A percentile compares a stretch with the other conserved stretches of the same genome.
phyloP scores from a whole-genome alignment of 2,329 filamentous ascomycete species.

The Paraphoma chrysanthemicola region DNA sequence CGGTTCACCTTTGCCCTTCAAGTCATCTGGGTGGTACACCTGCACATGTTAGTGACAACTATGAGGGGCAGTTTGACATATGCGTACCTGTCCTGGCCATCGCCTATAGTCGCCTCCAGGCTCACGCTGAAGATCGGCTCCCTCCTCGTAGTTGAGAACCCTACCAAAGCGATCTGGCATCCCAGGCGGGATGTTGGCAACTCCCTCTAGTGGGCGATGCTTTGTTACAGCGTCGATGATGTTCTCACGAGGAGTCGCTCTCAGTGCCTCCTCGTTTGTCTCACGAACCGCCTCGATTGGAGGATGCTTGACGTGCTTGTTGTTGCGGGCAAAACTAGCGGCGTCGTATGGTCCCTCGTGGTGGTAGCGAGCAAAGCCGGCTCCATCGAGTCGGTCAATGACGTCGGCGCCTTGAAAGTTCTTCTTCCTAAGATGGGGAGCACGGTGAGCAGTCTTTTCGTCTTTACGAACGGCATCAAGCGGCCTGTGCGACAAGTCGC shows the following conservation, averaged over 20 bases:
- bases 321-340: conserved; percentile 76
- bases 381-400: conserved; percentile 80
- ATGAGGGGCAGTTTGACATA: neutral
- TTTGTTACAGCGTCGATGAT: conserved; percentile 74
- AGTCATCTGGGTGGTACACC: conserved; percentile 75
- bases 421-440: conserved; percentile 70
- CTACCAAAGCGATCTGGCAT: conserved; percentile 71
- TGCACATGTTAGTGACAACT: conserved; percentile 22
- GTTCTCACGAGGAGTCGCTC: conserved; percentile 80
- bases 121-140: conserved; percentile 84
- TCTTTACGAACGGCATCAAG: conserved; percentile 71
- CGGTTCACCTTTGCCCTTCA: conserved; percentile 84
- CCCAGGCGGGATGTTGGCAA: conserved; percentile 78
- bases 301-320: conserved; percentile 63
- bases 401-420: conserved; percentile 73
- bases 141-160: conserved; percentile 80
- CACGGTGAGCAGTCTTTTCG: conserved; percentile 68
- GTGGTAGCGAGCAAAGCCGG: conserved; percentile 74
- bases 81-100: conserved; percentile 74
- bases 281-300: conserved; percentile 78
- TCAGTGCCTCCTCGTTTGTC: conserved; percentile 77
- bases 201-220: conserved; percentile 83
- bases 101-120: conserved; percentile 81
- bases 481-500: conserved; percentile 70
- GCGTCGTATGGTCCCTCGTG: conserved; percentile 93